Conservation (phyloP, 2,329 filamentous ascomycete species). For the Aureobasidium sp. region DNA sequence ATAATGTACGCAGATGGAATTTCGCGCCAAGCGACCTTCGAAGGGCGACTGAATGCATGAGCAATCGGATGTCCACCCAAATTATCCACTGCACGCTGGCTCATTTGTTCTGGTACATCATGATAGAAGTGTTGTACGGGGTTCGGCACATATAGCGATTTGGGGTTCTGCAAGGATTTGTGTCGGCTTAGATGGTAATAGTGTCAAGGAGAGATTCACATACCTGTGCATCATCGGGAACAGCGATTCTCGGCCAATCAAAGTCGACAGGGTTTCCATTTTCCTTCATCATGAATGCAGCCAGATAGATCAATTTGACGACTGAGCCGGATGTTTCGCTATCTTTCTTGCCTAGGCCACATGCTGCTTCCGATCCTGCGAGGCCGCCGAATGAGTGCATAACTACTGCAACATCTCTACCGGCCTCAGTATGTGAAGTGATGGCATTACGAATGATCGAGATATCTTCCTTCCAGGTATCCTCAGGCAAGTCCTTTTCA, state of each 20-base stretch:
- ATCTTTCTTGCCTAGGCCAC: conserved; percentile 20
- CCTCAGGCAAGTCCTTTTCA: not conserved
- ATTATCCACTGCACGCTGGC: conserved; percentile 6
- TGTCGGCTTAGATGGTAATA: not conserved
- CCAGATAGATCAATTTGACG: conserved; percentile 23
- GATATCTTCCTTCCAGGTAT: not conserved
- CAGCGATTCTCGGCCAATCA: not conserved
- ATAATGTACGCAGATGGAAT: conserved; percentile 37
- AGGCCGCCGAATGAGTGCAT: conserved; percentile 29
- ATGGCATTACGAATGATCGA: conserved; percentile 20
- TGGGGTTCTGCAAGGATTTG: not conserved
- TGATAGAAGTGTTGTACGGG: not conserved
- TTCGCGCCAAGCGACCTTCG: conserved; percentile 21
- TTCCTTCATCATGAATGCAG: conserved; percentile 17
- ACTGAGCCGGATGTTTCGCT: conserved; percentile 18
- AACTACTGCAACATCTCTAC: conserved; percentile 24
- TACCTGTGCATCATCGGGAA: not conserved
- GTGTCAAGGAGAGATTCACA: not conserved
- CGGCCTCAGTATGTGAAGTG: conserved; percentile 21
- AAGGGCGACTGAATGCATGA: not conserved
- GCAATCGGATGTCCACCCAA: not conserved
- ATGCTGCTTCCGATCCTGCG: conserved; percentile 23
- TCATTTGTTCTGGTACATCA: conserved; percentile 5
- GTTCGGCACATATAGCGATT: not conserved
- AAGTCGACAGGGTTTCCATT: not conserved